Conservation (phyloP, 1,284 basidiomycete genomes). For the Coniferiporia weirii region DNA sequence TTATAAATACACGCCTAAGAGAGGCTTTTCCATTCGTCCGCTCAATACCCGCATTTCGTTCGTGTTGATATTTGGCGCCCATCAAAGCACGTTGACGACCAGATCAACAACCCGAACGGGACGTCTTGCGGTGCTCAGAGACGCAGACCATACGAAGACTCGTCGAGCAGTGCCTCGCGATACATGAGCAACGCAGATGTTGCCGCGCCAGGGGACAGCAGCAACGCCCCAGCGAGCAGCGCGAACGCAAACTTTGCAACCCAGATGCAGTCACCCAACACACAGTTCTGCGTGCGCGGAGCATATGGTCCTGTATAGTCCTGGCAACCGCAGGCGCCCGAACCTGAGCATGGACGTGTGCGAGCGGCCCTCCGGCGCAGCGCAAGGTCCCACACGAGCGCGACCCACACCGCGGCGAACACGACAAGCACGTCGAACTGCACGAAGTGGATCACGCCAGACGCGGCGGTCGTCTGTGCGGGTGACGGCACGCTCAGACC, state of each 20-base stretch:
- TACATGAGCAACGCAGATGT: constrained; percentile 12
- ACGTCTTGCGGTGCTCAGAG: no score
- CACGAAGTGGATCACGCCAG: constrained; percentile 17
- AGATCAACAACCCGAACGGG: no score
- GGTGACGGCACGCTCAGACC: constrained; percentile 15
- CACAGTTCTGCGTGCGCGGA: neutral
- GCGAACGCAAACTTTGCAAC: neutral
- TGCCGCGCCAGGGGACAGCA: constrained; percentile 13
- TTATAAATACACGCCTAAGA: no score
- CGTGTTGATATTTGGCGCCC: no score
- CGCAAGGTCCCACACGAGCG: constrained; percentile 16
- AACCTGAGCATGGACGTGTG: no score
- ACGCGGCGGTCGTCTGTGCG: constrained; percentile 13
- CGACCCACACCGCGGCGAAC: constrained; percentile 16
- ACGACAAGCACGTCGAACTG: constrained; percentile 18
- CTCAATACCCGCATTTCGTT: no score
- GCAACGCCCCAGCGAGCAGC: constrained; percentile 2
- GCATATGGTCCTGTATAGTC: neutral
- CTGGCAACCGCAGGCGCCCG: no score
- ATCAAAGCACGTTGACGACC: no score
- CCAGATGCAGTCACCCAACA: constrained; percentile 1
- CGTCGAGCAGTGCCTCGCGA: constrained; percentile 7
- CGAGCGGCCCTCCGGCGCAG: neutral
- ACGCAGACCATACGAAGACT: no score
- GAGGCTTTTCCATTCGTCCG: no score